These are phyloP conservation scores for Yarrowia galli DNA, from an alignment of 1,139 yeast genomes.

Conservation along the genomic window DNA sequence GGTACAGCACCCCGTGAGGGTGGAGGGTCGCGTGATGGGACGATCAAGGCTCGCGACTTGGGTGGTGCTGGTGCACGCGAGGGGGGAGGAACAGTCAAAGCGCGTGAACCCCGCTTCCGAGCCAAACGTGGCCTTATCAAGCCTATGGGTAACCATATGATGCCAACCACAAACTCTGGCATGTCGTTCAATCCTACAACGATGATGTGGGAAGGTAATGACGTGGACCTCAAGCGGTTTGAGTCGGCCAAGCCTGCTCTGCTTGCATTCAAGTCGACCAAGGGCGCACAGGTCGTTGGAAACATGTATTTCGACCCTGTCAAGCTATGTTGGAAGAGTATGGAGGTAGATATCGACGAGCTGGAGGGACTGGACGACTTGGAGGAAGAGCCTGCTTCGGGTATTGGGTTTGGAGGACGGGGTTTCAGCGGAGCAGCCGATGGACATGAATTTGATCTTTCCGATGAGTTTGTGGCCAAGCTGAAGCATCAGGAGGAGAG, in stretches of 20 bases:
- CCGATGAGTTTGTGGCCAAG: constrained; percentile 54
- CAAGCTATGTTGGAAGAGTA: constrained; percentile 59
- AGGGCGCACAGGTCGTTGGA: constrained; percentile 53
- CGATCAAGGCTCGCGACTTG: constrained; percentile 8
- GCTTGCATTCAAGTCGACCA: constrained; percentile 47
- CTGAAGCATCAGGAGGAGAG: constrained; percentile 61
- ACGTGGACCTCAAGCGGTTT: constrained; percentile 61
- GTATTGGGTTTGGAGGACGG: not conserved
- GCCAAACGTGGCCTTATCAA: constrained; percentile 21
- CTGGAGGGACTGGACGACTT: constrained; percentile 61
- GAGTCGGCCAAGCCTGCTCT: constrained; percentile 53
- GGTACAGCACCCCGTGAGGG: not conserved
- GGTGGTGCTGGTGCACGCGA: not conserved
- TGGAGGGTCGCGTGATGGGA: constrained; percentile 9
- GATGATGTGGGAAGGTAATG: constrained; percentile 74
- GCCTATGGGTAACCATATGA: not conserved
- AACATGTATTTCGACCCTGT: constrained; percentile 70
- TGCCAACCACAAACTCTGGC: constrained; percentile 40
- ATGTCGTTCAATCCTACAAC: constrained; percentile 65
- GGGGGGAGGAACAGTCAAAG: not conserved
- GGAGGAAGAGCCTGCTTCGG: constrained; percentile 43
- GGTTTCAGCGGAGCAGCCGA: constrained; percentile 19
- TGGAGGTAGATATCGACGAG: constrained; percentile 50
- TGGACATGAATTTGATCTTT: constrained; percentile 57
- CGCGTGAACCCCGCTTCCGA: not conserved